phyloP scores from a whole-genome alignment of 2,329 filamentous ascomycete species.

The Juglanconis sp. region DNA sequence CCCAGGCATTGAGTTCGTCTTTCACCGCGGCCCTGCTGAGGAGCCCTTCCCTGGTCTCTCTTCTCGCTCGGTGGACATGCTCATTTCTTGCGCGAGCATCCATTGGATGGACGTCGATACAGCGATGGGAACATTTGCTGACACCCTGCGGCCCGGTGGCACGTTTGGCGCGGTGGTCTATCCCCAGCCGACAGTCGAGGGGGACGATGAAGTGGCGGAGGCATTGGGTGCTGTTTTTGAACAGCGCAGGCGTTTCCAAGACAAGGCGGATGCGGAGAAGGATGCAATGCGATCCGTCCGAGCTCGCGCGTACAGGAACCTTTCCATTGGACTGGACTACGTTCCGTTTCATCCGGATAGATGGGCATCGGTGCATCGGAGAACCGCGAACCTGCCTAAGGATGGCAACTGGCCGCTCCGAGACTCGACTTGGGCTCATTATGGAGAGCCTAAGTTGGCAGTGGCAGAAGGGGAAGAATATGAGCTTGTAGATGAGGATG shows the following conservation, averaged over 20 bases:
- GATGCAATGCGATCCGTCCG: not conserved
- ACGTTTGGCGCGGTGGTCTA: constrained; percentile 15
- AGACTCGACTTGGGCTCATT: constrained; percentile 4
- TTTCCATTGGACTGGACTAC: constrained; percentile 6
- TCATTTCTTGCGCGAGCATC: constrained; percentile 12
- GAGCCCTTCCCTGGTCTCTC: constrained; percentile 6
- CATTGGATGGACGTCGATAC: constrained; percentile 13
- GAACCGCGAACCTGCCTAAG: constrained; percentile 5
- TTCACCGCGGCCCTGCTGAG: constrained; percentile 6
- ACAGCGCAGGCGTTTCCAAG: constrained; percentile 5
- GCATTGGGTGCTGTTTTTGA: constrained; percentile 4
- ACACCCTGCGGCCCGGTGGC: constrained; percentile 14
- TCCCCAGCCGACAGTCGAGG: constrained; percentile 5
- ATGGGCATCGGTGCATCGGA: not conserved
- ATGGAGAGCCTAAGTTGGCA: not conserved
- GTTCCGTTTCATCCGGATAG: not conserved
- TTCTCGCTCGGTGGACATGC: constrained; percentile 8
- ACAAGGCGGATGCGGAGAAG: not conserved
- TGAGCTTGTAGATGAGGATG: not conserved
- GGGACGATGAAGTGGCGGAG: not conserved
- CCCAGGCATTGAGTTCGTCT: constrained; percentile 2
- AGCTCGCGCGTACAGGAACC: not conserved
- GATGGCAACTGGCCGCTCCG: constrained; percentile 9
- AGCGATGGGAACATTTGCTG: constrained; percentile 5
- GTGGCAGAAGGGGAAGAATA: not conserved